Percentiles rank a stretch among this genome's conserved stretches.
Evolutionary conservation across 345 rosid species (phyloP).

Genomic region (Salix suchowensis): DNA sequence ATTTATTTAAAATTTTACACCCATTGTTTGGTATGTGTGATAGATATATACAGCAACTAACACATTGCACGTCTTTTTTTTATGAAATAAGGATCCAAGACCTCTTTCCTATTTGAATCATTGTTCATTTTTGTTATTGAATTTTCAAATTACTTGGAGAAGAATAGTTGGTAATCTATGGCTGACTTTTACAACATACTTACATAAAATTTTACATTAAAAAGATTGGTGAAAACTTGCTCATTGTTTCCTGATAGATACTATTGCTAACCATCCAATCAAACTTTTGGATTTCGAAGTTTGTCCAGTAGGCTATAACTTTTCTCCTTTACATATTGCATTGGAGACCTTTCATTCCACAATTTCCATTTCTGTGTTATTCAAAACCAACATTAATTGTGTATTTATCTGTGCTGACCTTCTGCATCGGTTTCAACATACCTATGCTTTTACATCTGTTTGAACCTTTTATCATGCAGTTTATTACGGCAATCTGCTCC

Average conservation of each 20-base stretch:
- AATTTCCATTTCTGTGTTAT: background rate
- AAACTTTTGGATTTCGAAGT: background rate
- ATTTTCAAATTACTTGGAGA: background rate
- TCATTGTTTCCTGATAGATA: background rate
- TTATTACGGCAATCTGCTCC: conserved; percentile 71
- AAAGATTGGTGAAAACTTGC: background rate
- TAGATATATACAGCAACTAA: background rate
- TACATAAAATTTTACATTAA: background rate
- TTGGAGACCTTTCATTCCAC: background rate
- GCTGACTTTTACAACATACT: background rate
- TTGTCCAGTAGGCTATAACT: background rate
- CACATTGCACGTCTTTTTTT: background rate
- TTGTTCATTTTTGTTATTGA: background rate
- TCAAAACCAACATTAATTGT: background rate
- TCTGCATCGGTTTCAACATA: conserved; percentile 1
- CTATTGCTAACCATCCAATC: background rate
- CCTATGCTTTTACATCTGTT: conserved; percentile 5
- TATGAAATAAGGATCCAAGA: background rate
- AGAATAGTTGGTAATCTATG: background rate
- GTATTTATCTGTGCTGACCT: background rate
- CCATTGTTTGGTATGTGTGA: background rate
- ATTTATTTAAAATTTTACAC: background rate
- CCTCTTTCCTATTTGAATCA: background rate
- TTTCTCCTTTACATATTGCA: background rate
- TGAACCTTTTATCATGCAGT: conserved; percentile 41